These are phyloP conservation scores for Vaccinium macrocarpon DNA, from an alignment of 148 eudicot species.

Conservation along the genomic window DNA sequence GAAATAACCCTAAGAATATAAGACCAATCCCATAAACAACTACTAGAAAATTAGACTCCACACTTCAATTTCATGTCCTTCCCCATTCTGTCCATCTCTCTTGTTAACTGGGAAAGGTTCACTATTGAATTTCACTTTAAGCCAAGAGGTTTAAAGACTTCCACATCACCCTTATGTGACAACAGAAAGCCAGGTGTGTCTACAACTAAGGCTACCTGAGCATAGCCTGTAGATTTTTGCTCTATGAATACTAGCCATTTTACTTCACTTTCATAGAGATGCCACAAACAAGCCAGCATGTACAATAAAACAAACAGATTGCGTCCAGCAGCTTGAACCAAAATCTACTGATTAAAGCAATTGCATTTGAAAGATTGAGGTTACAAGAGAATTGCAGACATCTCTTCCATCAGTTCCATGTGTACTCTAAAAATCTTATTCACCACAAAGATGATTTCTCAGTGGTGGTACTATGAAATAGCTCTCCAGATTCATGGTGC, in stretches of 20 bases:
- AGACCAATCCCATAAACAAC: not conserved
- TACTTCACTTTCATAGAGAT: no score
- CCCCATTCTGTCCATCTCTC: not conserved
- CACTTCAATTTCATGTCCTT: not conserved
- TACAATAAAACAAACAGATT: not conserved
- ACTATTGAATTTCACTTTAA: not conserved
- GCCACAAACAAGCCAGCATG: no score
- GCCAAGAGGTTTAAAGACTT: not conserved
- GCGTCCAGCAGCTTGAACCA: not conserved
- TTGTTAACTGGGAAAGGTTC: not conserved
- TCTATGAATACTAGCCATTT: no score
- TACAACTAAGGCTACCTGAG: not conserved
- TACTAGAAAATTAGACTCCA: slow-evolving; percentile 6
- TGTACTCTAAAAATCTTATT: not conserved
- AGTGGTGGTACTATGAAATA: not conserved
- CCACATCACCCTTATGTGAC: not conserved
- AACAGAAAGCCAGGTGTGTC: not conserved
- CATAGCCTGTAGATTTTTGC: not conserved
- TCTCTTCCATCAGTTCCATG: not conserved
- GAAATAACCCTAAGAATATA: not conserved
- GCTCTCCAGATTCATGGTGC: not conserved
- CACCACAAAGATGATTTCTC: not conserved
- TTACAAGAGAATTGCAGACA: not conserved
- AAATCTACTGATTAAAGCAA: not conserved
- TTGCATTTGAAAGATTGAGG: not conserved